Evolutionary conservation across 1,139 yeast genomes (phyloP), one percentile per base, ranked within the genome.

Genomic region (Geotrichum phurueaensis): DNA sequence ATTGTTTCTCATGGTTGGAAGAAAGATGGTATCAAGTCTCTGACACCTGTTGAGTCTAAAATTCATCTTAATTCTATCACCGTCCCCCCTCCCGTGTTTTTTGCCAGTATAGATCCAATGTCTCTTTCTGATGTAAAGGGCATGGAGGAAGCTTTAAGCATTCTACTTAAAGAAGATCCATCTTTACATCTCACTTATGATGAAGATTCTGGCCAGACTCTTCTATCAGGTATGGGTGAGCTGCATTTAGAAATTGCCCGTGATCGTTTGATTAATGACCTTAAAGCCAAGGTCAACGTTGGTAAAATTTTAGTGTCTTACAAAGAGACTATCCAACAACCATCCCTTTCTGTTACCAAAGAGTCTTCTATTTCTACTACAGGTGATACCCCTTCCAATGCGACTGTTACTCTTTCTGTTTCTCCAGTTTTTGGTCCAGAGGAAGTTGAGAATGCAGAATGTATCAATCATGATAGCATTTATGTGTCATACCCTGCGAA

Each of bases 181-280:
- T 86, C 92, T 62, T 75, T 89, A 65, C 81, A 81, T 49, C 78
- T 87, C 15, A 71, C 81, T 1, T 79, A 77, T 58, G 97, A 94
- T 69, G 96, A 89, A 65, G 97, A 92, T 63, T 78, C 89, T 62
- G 97, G 96, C 0, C 97, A 94, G 73, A 85, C 91, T 0, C 79
- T 91, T 33, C 73, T 94, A 45, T 85, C 96, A 58, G 99, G 99
- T 2, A 91, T 94, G 97, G 99, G 98, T 20, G 97, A 91, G 69
- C 78, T 94, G 58, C 99, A 94, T 73, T 79, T 94, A 59, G 98
- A 94, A 66, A 91, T 94, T 66, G 88, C 95, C 1, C 80, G 81
- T 59, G 96, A 90, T 66, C 78, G 97, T 61, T 79, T 94, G 57
- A 76, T 86, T 23, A 83, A 83, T 59, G 96, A 90, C 64, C 81